Conservation (phyloP, 2,329 filamentous ascomycete species). For the Xylariaceae sp. region DNA sequence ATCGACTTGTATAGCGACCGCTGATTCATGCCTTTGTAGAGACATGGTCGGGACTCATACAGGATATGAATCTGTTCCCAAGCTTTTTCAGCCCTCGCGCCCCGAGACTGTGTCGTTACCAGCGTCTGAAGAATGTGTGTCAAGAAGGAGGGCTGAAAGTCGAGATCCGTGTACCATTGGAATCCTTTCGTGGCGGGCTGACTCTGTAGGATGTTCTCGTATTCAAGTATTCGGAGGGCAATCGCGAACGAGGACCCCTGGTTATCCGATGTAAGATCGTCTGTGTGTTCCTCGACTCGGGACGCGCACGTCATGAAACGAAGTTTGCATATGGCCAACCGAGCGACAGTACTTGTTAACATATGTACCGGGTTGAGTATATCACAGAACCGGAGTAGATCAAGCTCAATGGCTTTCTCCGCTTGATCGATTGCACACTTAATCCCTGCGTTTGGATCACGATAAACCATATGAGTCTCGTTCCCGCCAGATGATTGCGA, state of each 20-base stretch:
- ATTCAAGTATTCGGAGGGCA: conserved; percentile 2
- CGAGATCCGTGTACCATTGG: conserved; percentile 1
- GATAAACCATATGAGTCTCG: background rate
- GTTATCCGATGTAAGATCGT: background rate
- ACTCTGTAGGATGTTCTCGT: conserved; percentile 1
- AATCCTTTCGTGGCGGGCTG: conserved; percentile 3
- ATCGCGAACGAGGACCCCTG: background rate
- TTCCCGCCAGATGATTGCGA: background rate
- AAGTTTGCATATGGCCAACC: conserved; percentile 3
- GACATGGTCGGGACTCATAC: conserved; percentile 1
- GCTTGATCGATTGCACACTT: background rate
- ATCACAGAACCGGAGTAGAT: conserved; percentile 4
- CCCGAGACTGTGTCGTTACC: background rate
- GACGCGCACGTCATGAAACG: background rate
- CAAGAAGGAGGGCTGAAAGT: background rate
- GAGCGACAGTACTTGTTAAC: background rate
- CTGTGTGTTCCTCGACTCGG: background rate
- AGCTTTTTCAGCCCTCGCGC: background rate
- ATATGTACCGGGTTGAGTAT: conserved; percentile 5
- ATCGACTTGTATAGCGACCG: background rate
- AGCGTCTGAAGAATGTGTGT: conserved; percentile 1
- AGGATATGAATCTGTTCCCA: conserved; percentile 3
- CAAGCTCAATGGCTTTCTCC: conserved; percentile 3
- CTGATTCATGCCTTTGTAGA: background rate
- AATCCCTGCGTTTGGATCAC: background rate